phyloP scores from a whole-genome alignment of 768 basidiomycete genomes.

The Lactarius hatsudake region DNA sequence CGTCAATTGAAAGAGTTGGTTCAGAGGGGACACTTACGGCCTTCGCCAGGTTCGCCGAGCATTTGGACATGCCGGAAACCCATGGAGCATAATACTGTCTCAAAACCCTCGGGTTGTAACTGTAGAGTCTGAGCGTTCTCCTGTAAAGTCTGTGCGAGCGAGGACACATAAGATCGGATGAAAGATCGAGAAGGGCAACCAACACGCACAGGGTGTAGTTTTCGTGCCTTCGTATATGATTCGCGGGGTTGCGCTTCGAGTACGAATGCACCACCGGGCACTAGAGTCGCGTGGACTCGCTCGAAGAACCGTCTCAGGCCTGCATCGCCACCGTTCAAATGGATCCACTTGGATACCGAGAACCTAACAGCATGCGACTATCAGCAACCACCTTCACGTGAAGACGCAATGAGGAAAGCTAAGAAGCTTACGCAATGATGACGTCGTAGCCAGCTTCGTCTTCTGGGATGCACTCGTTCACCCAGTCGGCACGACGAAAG shows the following conservation, averaged over 20 bases:
- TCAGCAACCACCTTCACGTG: background rate
- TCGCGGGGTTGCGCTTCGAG: constrained; percentile 87
- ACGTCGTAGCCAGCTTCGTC: constrained; percentile 70
- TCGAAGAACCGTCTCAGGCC: constrained; percentile 68
- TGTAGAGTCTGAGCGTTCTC: constrained; percentile 55
- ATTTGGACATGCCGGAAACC: constrained; percentile 56
- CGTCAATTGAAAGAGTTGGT: constrained; percentile 4
- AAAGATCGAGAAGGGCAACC: background rate
- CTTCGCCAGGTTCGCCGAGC: constrained; percentile 59
- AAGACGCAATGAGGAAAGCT: background rate
- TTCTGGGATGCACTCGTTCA: constrained; percentile 49
- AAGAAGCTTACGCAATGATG: constrained; percentile 64
- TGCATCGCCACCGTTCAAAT: constrained; percentile 75
- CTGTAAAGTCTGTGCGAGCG: constrained; percentile 45
- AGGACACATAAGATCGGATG: background rate
- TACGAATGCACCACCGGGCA: constrained; percentile 63
- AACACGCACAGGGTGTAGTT: constrained; percentile 54
- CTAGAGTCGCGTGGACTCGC: constrained; percentile 54
- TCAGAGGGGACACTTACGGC: constrained; percentile 44
- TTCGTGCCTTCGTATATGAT: constrained; percentile 73
- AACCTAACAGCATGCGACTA: constrained; percentile 45
- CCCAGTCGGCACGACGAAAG: constrained; percentile 76
- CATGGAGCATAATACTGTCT: constrained; percentile 47
- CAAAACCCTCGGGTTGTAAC: constrained; percentile 65
- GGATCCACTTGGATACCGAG: constrained; percentile 91